Evolutionary conservation across 148 eudicot genomes (phyloP).

Genomic region (Drosera capensis): DNA sequence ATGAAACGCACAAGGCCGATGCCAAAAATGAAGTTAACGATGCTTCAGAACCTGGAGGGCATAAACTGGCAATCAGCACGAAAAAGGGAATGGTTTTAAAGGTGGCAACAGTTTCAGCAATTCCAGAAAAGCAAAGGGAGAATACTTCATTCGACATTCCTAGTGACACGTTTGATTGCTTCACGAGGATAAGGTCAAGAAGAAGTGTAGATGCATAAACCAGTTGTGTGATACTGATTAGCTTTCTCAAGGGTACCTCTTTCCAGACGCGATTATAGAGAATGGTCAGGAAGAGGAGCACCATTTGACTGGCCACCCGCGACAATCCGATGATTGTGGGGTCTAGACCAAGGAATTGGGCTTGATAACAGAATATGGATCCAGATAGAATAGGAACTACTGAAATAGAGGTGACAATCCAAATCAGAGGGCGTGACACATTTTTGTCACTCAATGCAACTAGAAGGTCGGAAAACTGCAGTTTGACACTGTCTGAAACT

Average conservation of each 20-base stretch:
- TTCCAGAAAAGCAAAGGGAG: conserved; percentile 64
- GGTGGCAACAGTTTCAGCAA: conserved; percentile 61
- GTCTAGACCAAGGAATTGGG: conserved; percentile 54
- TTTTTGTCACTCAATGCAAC: conserved; percentile 33
- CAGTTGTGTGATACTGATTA: conserved; percentile 33
- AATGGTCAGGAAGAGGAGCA: conserved; percentile 40
- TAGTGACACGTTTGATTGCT: conserved; percentile 38
- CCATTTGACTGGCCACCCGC: conserved; percentile 51
- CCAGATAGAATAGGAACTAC: conserved; percentile 74
- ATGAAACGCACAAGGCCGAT: conserved; percentile 63
- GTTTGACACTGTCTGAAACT: conserved; percentile 21
- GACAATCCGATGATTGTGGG: conserved; percentile 77
- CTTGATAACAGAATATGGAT: conserved; percentile 81
- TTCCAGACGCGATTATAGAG: conserved; percentile 53
- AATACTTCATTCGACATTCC: conserved; percentile 59
- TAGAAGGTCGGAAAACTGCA: conserved; percentile 47
- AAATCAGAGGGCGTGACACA: conserved; percentile 41
- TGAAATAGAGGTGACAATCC: conserved; percentile 59
- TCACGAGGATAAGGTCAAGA: conserved; percentile 58
- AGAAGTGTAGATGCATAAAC: conserved; percentile 64
- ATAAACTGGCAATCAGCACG: conserved; percentile 73
- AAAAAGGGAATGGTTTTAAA: conserved; percentile 72
- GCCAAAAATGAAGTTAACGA: conserved; percentile 78
- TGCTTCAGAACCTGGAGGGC: conserved; percentile 84
- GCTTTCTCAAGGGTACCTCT: conserved; percentile 39